Conservation (phyloP, 2,329 filamentous ascomycete species). For the Sporothrix variecibatus region DNA sequence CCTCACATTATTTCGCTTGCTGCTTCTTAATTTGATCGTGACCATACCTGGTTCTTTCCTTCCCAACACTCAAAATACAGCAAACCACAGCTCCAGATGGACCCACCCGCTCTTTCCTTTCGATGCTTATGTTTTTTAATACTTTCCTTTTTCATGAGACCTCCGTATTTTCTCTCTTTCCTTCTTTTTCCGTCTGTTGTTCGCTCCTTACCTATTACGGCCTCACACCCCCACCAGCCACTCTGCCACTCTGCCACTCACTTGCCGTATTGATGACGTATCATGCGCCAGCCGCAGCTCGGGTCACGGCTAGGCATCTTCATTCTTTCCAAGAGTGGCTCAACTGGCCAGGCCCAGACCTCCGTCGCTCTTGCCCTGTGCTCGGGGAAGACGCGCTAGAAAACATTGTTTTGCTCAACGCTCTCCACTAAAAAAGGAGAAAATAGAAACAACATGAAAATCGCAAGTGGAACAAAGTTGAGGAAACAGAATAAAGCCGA, state of each 20-base stretch:
- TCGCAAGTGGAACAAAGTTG: neutral
- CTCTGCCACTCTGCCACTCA: neutral
- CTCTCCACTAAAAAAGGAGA: neutral
- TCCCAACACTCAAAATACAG: neutral
- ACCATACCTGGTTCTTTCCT: neutral
- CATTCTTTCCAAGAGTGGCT: neutral
- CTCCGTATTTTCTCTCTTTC: neutral
- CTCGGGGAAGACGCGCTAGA: neutral
- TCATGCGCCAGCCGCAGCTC: neutral
- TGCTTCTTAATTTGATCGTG: neutral
- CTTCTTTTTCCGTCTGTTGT: neutral
- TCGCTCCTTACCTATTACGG: neutral
- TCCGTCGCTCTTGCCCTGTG: neutral
- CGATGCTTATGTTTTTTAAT: neutral
- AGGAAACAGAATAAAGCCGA: conserved; percentile 3
- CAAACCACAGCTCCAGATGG: neutral
- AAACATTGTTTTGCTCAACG: neutral
- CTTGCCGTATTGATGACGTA: conserved; percentile 17
- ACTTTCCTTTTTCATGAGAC: neutral
- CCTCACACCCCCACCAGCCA: neutral
- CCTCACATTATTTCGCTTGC: neutral
- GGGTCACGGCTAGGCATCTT: neutral
- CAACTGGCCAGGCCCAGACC: neutral
- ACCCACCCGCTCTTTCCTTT: neutral
- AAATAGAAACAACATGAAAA: neutral